Base-by-base conservation (phyloP, 305 asterid genomes). In the Fraxinus platypoda region DNA sequence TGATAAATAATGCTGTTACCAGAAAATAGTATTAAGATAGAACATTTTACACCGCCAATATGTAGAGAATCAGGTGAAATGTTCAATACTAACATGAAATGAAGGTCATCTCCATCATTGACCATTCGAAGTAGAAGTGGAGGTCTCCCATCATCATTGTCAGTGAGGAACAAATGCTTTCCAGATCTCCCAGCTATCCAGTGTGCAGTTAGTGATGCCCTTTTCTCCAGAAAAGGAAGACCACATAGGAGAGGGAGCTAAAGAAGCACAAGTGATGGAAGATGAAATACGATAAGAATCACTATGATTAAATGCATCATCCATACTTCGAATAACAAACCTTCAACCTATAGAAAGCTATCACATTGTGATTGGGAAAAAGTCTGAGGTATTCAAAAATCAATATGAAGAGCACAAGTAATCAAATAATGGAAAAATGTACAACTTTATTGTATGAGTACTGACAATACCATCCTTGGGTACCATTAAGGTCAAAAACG, bases 161-260 rank as follows among this genome's bases (percentile, higher is more conserved):
- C 98, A 4, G 94, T 95, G 74, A 95, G 98, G 81, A 95, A 95
- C 78, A 95, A 92, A 88, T 95, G 98, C 88, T 91, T 91, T 81
- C 98, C 98, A 66, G 98, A 91, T 87, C 95, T 93, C 83, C 97
- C 97, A 71, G 92, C 96, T 81, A 95, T 79, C 97, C 86, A 95
- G 87, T 95, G 97, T 62, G 97, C 97, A 68, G 95, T 91, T 83
- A 90, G 97, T 46, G 94, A 85, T 28, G 93, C 98, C 41, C 92
- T 88, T 90, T 88, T 91, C 91, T 95, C 98, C 85, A 95, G 57
- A 80, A 91, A 90, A 74, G 98, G 94, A 84, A 95, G 93, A 83
- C 98, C 98, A 71, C 96, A 93, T 76, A 95, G 97, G 84, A 95
- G 90, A 13, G 98, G 98, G 25, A 94, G 90, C 98, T 94, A 90